These are phyloP conservation scores for Penicillium lagena DNA, from an alignment of 495 filamentous ascomycete genomes.

Conservation along the genomic window DNA sequence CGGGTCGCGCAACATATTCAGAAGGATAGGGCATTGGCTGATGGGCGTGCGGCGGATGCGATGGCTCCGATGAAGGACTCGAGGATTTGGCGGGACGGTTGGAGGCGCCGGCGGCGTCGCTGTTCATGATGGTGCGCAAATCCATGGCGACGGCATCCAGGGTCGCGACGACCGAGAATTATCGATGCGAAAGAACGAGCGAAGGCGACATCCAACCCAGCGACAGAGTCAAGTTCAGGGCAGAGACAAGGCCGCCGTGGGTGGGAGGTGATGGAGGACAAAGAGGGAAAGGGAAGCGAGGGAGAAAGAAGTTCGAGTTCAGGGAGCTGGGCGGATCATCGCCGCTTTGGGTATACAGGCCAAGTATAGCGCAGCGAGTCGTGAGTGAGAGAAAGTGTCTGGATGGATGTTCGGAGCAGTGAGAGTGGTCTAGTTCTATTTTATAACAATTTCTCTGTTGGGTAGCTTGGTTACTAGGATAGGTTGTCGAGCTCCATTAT, in stretches of 20 bases:
- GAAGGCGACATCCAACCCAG: conserved; percentile 17
- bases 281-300: neutral
- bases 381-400: no score
- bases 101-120: conserved; percentile 34
- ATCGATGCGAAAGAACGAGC: conserved; percentile 8
- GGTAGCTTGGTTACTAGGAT: no score
- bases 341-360: conserved; percentile 2
- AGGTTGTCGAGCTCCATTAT: no score
- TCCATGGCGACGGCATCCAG: conserved; percentile 36
- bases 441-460: no score
- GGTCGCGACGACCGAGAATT: conserved; percentile 12
- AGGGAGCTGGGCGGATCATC: conserved; percentile 6
- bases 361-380: no score
- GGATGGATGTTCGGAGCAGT: no score
- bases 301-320: conserved; percentile 18
- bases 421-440: no score
- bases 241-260: neutral
- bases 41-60: conserved; percentile 26
- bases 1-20: conserved; percentile 28
- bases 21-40: conserved; percentile 11
- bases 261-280: neutral
- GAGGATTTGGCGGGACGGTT: conserved; percentile 18
- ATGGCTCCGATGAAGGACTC: conserved; percentile 13
- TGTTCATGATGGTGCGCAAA: conserved; percentile 50
- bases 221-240: neutral